Base-by-base conservation (phyloP, 805 yeast genomes). In the Nakazawaea wickerhamii region DNA sequence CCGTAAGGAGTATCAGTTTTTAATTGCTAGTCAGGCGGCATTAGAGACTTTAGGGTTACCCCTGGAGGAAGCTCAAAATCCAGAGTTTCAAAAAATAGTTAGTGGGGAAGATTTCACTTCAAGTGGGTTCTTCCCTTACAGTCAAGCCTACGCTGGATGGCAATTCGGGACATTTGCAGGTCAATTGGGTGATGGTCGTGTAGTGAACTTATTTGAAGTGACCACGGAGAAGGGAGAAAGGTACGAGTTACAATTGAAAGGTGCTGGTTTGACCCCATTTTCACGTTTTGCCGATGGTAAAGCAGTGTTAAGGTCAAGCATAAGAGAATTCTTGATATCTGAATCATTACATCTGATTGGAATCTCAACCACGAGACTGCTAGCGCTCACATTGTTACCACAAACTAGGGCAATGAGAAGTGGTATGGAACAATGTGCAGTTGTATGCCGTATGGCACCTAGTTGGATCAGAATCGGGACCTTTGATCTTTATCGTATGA, bases 121-220 rank as follows among this genome's bases (percentile, higher is more conserved):
- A n/a, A 45, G 38, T 4, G 48, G 46, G 5, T 72, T 84, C 1
- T 77, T 77, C 50, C 98, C 99, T 0, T 91, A 84, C 61, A 77
- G 96, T 10, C 90, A 84, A 59, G 86, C 91, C 0, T 91, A 91
- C 60, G 96, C 98, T 1, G 99, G 99, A 1, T 88, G 83, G 71
- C 99, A 91, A 57, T 91, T 93, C 67, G 98, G 99, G 3, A 78
- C 77, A 50, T 91, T 91, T 77, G 97, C 97, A 0, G 98, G 98
- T 2, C 99, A 93, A 60, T 65, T 91, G 48, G 99, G 99, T 5
- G 99, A 91, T 59, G 99, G 99, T 1, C 67, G 99, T 46, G 96
- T 88, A 2, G 74, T 81, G 5, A 87, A 84, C 54, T 63, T 91
- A 35, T 90, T 91, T 63, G 91, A 85, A 49, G 62, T 83, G 0